Evolutionary conservation across 306 rosid genomes (phyloP), one percentile per base, ranked within the genome.

Genomic region (Inga leiocalycina): DNA sequence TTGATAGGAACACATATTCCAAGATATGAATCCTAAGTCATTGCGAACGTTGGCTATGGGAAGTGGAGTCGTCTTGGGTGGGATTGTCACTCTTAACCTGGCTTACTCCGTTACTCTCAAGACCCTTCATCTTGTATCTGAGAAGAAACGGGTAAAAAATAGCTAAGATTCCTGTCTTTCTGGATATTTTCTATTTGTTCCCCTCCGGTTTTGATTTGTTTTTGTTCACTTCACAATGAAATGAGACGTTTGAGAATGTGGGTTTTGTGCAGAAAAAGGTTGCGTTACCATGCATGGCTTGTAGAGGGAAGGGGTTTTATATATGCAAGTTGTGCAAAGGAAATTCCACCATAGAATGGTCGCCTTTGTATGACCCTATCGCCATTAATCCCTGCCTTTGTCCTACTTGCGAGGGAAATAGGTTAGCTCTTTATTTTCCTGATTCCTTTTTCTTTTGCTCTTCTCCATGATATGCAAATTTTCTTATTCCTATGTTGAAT

Each of bases 311-410:
- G 82, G 97, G 98, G 56, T 94, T 94, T 82, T 91, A 91, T 66
- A 84, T 91, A 24, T 96, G 99, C 94, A 96, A 90, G 87, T 73
- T 96, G 52, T 96, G 99, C 86, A 74, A 86, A 34, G 98, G 97
- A 56, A 94, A 94, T 65, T 85, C 94, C 15, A 89, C 90, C 52
- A 85, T 94, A 68, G 65, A 91, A 57, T 94, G 98, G 98, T 94
- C 98, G 17, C 96, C 98, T 6, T 81, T 94, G 93, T 88, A 75
- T 32, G 99, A 91, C 79, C 99, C 99, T 17, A 64, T 97, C 79
- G 97, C 95, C 80, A 90, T 97, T 77, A 97, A 94, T 84, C 98
- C 99, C 0, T 97, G 98, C 67, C 87, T 94, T 65, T 97, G 99
- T 84, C 97, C 97, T 32, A 92, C 99, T 56, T 97, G 98, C 45